These are phyloP conservation scores for Ogataea trehaloabstinens DNA, from an alignment of 805 yeast genomes.

Conservation along the genomic window DNA sequence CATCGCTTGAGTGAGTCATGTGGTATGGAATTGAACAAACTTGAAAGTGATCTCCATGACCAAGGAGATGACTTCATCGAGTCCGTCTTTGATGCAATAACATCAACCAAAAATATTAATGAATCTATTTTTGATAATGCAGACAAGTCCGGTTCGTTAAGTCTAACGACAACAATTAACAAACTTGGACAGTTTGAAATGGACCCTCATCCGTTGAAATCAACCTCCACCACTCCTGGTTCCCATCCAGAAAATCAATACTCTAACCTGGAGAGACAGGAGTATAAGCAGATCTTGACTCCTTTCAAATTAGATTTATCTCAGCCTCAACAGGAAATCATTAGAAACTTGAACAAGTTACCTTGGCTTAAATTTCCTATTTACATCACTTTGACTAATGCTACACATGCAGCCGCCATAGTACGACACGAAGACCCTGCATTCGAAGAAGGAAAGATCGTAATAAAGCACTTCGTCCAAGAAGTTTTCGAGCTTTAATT, in stretches of 20 bases:
- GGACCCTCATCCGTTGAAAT: conserved; percentile 6
- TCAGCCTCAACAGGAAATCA: conserved; percentile 47
- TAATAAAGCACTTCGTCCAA: conserved; percentile 62
- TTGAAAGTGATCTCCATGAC: conserved; percentile 49
- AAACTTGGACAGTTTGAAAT: conserved; percentile 28
- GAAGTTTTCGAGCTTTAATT: conserved; percentile 32
- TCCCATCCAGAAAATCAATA: conserved; percentile 8
- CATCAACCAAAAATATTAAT: conserved; percentile 28
- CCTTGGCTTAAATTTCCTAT: conserved; percentile 73
- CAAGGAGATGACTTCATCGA: conserved; percentile 66
- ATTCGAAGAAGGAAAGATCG: conserved; percentile 68
- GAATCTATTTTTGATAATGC: conserved; percentile 28
- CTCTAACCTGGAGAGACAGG: conserved; percentile 8
- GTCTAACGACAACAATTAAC: conserved; percentile 26
- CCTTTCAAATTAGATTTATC: conserved; percentile 38
- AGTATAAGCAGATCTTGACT: conserved; percentile 15
- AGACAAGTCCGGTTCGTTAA: conserved; percentile 21
- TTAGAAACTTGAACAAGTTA: conserved; percentile 54
- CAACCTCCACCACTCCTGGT: conserved; percentile 2
- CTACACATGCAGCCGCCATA: conserved; percentile 81
- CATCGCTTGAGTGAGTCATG: conserved; percentile 28
- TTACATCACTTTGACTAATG: conserved; percentile 59
- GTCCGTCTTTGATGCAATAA: conserved; percentile 58
- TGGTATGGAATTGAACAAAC: conserved; percentile 25
- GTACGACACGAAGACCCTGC: conserved; percentile 56